A percentile compares a stretch with the other conserved stretches of the same genome.
These are phyloP conservation scores for Rhizopus delemar DNA, from an alignment of 371 early-diverging fungal genomes.

Conservation along the genomic window DNA sequence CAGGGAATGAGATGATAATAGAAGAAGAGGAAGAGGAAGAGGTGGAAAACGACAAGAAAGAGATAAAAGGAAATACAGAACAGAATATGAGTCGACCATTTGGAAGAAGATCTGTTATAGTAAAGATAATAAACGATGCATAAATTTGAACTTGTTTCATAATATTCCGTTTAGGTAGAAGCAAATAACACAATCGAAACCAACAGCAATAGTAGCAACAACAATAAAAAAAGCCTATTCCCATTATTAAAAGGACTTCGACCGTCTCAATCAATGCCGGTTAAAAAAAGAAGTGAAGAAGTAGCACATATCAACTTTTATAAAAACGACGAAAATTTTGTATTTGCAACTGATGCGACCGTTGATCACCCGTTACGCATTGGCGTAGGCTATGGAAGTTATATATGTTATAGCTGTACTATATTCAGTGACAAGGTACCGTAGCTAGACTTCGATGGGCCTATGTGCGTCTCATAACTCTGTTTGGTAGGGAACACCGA, in stretches of 20 bases:
- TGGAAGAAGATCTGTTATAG: slow-evolving; percentile 23
- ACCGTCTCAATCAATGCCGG: slow-evolving; percentile 25
- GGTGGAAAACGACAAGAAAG: background rate
- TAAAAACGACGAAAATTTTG: slow-evolving; percentile 33
- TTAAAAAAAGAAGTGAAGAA: slow-evolving; percentile 7
- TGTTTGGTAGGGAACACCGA: slow-evolving; percentile 37
- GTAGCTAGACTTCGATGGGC: no score
- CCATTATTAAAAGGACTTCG: slow-evolving; percentile 21
- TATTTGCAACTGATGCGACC: slow-evolving; percentile 53
- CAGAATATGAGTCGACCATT: slow-evolving; percentile 6
- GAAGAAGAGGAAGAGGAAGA: slow-evolving; percentile 31
- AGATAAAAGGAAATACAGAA: background rate
- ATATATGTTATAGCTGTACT: slow-evolving; percentile 59
- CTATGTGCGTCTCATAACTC: background rate
- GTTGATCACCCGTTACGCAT: slow-evolving; percentile 54
- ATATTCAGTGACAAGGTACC: slow-evolving; percentile 49
- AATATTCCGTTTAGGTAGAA: no score
- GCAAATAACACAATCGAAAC: background rate
- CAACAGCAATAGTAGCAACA: background rate
- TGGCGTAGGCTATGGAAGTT: slow-evolving; percentile 53
- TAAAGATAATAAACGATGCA: background rate
- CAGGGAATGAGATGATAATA: background rate
- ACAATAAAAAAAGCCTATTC: slow-evolving; percentile 18
- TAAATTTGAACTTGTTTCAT: no score
- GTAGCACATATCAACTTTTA: slow-evolving; percentile 41